A percentile compares a stretch with the other conserved stretches of the same genome.
These are phyloP conservation scores for barley (Hordeum vulgare) DNA, from an alignment of 176 grass and related monocot genomes.

Conservation along the genomic window DNA sequence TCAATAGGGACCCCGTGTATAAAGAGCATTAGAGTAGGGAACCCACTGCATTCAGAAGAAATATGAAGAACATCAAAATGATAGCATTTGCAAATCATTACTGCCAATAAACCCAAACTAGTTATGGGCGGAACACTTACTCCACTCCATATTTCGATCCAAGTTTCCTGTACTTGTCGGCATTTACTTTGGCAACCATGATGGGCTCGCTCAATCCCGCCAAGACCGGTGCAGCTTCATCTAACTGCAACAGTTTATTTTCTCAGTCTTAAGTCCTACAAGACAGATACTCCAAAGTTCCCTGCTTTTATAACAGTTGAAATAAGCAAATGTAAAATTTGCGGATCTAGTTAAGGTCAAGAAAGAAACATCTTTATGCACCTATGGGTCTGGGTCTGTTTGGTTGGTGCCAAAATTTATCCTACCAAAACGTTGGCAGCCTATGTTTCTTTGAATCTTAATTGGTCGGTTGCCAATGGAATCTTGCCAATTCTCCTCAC, in stretches of 20 bases:
- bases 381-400: neutral
- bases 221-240: slow-evolving; percentile 76
- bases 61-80: neutral
- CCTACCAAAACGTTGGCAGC: neutral
- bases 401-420: neutral
- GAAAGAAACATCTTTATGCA: slow-evolving; percentile 15
- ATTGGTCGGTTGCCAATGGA: neutral
- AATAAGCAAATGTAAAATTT: neutral
- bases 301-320: slow-evolving; percentile 1
- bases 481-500: neutral
- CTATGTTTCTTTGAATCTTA: neutral
- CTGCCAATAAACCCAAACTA: neutral
- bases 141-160: slow-evolving; percentile 92
- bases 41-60: slow-evolving; percentile 57
- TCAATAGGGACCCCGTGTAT: slow-evolving; percentile 80
- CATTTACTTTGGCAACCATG: slow-evolving; percentile 77
- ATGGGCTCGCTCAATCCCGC: slow-evolving; percentile 65
- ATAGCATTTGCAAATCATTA: neutral
- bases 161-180: slow-evolving; percentile 89
- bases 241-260: slow-evolving; percentile 54
- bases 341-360: neutral
- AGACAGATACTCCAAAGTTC: slow-evolving; percentile 8
- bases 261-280: slow-evolving; percentile 22
- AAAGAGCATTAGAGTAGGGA: slow-evolving; percentile 88
- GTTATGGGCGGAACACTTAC: slow-evolving; percentile 36